Evolutionary conservation across 2,329 filamentous ascomycete genomes (phyloP), one percentile per base, ranked within the genome.

Genomic region (Didymella pinodella): DNA sequence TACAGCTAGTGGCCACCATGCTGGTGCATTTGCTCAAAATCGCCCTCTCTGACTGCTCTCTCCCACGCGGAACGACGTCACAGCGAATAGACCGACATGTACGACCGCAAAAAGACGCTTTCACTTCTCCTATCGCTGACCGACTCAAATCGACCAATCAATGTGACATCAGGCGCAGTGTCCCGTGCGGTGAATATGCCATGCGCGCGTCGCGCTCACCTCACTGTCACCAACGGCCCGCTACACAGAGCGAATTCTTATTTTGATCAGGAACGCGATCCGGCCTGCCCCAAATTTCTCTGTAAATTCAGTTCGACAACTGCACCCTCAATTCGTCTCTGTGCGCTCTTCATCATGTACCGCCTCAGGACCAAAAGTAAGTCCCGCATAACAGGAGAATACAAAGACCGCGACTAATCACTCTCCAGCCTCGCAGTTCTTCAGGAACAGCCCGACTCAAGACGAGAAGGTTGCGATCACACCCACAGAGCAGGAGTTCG

Each of bases 361-460:
- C 64, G 54, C 18, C 58, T 71, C 34, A 65, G 62, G 48, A 48
- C 36, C 20, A 68, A 66, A 63, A 64, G 68, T 64, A 65, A 20
- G 52, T 29, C 28, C 11, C n/a, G 43, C 46, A 16, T 5, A 4
- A 18, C 12, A n/a, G 12, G 2, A 2, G 12, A 8, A 7, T 0
- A n/a, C 26, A 12, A 36, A 4, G 5, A 7, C 18, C 6, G 14
- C 20, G 20, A 29, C 45, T 62, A 25, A 61, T 11, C 8, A 7
- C 18, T 3, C 10, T 11, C 2, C 29, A 70, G 69, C 65, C 18
- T 72, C 66, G 32, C 64, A 57, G n/a, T 65, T 67, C 53, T 70
- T 70, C 54, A 61, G 57, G 36, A 57, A 64, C n/a, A 46, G 48
- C 22, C 61, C 61, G 6, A 63, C 44, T 46, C 56, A 58, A n/a